Evolutionary conservation across 768 basidiomycete genomes (phyloP).

Genomic region (Rhizopogon roseolus): DNA sequence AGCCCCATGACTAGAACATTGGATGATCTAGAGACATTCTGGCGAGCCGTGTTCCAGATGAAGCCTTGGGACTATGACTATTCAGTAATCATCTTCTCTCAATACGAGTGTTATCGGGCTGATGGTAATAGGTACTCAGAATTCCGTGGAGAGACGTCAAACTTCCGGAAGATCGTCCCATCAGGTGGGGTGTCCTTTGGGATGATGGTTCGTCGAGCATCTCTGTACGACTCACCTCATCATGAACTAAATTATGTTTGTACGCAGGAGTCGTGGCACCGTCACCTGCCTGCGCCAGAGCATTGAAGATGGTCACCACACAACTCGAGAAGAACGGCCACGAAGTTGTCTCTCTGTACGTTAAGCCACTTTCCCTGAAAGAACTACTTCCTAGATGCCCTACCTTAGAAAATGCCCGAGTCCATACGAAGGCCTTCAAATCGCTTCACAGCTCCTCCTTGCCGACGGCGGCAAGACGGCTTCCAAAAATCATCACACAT

Average conservation of each 20-base stretch:
- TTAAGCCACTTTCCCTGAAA: not conserved
- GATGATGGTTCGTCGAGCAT: conserved; percentile 43
- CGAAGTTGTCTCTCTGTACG: conserved; percentile 49
- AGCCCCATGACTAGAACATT: conserved; percentile 62
- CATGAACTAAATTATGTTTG: not conserved
- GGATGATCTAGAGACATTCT: conserved; percentile 60
- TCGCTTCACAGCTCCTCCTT: conserved; percentile 47
- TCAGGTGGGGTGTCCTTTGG: conserved; percentile 64
- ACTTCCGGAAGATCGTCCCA: conserved; percentile 39
- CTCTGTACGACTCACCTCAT: not conserved
- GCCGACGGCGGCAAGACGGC: conserved; percentile 44
- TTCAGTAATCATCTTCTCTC: conserved; percentile 20
- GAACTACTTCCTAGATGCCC: not conserved
- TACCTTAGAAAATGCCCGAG: conserved; percentile 27
- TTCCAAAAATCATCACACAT: conserved; percentile 28
- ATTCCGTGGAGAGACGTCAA: conserved; percentile 35
- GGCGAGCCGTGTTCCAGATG: conserved; percentile 54
- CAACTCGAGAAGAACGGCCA: conserved; percentile 43
- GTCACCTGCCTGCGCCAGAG: conserved; percentile 58
- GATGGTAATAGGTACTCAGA: conserved; percentile 20
- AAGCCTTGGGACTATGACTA: conserved; percentile 69
- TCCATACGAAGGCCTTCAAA: conserved; percentile 48
- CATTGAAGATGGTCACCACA: conserved; percentile 41
- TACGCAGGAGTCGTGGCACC: conserved; percentile 48
- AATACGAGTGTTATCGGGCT: not conserved